Percentiles rank a stretch among this genome's conserved stretches.
These are phyloP conservation scores for Heliocybe sulcata DNA, from an alignment of 1,284 basidiomycete species.

Conservation along the genomic window DNA sequence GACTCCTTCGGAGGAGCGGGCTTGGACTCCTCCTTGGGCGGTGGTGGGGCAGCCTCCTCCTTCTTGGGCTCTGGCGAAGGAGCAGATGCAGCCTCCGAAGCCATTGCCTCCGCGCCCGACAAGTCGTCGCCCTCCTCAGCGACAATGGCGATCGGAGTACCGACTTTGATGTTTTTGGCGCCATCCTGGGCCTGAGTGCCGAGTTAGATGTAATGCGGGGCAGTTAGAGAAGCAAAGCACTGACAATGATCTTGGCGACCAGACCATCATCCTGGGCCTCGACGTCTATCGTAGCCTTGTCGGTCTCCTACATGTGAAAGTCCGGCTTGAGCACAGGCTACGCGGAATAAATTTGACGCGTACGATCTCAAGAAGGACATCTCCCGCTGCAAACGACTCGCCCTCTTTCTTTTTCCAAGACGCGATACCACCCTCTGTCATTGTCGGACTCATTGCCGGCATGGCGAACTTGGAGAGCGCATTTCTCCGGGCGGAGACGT, in stretches of 20 bases:
- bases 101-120: constrained; percentile 74
- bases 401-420: constrained; percentile 98
- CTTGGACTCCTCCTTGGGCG: constrained; percentile 29
- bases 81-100: constrained; percentile 49
- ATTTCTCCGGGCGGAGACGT: constrained; percentile 70
- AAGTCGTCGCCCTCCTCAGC: constrained; percentile 94
- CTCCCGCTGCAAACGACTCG: constrained; percentile 82
- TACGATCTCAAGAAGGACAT: constrained; percentile 93
- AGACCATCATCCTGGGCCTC: constrained; percentile 97
- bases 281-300: constrained; percentile 99
- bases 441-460: constrained; percentile 99
- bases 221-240: constrained; percentile 16
- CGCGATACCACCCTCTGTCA: constrained; percentile 99
- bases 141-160: constrained; percentile 83
- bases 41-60: not conserved
- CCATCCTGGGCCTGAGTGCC: constrained; percentile 66
- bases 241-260: constrained; percentile 84
- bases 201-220: constrained; percentile 1
- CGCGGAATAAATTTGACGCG: constrained; percentile 20
- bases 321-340: constrained; percentile 5
- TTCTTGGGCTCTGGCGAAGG: constrained; percentile 7
- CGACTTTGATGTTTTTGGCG: constrained; percentile 82
- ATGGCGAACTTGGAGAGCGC: constrained; percentile 90
- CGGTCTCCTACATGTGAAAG: constrained; percentile 88
- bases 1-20: constrained; percentile 23